Evolutionary conservation across 2,329 filamentous ascomycete species (phyloP).

Genomic region (Rhynchosporium agropyri): DNA sequence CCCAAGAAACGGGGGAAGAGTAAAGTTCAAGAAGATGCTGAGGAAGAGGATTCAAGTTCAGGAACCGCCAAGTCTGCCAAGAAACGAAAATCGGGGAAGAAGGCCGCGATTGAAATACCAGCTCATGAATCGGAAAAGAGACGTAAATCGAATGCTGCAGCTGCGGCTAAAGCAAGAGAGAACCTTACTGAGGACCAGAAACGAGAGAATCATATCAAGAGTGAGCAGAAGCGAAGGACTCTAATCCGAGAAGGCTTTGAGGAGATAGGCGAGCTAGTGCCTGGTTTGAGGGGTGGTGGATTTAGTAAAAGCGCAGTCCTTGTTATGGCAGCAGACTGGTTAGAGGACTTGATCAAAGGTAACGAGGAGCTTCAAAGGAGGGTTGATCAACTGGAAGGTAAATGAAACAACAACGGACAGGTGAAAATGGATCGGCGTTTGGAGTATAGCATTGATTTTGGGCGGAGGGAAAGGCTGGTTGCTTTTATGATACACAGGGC

Average conservation of each 20-base stretch:
- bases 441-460: conserved; percentile 12
- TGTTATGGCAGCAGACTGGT: conserved; percentile 73
- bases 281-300: conserved; percentile 71
- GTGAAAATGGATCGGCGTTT: conserved; percentile 1
- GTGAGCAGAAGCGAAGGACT: conserved; percentile 83
- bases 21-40: conserved; percentile 51
- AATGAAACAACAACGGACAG: neutral
- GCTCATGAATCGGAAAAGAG: conserved; percentile 46
- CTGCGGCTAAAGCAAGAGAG: conserved; percentile 55
- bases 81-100: conserved; percentile 40
- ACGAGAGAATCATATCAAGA: conserved; percentile 82
- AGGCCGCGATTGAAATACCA: conserved; percentile 39
- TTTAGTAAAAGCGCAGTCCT: conserved; percentile 85
- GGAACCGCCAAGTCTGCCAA: conserved; percentile 43
- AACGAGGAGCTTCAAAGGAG: conserved; percentile 64
- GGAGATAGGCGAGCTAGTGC: conserved; percentile 75
- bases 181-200: conserved; percentile 79
- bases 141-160: conserved; percentile 50
- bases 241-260: conserved; percentile 81
- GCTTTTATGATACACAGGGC: conserved; percentile 26
- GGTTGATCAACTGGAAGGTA: conserved; percentile 50
- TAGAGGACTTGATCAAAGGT: conserved; percentile 71
- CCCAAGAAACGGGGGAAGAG: conserved; percentile 59
- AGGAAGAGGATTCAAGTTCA: conserved; percentile 41
- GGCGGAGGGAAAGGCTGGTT: conserved; percentile 9